Evolutionary conservation across 1,284 basidiomycete species (phyloP), one percentile per base, ranked within the genome.

Genomic region (Hypsizygus ulmarius): DNA sequence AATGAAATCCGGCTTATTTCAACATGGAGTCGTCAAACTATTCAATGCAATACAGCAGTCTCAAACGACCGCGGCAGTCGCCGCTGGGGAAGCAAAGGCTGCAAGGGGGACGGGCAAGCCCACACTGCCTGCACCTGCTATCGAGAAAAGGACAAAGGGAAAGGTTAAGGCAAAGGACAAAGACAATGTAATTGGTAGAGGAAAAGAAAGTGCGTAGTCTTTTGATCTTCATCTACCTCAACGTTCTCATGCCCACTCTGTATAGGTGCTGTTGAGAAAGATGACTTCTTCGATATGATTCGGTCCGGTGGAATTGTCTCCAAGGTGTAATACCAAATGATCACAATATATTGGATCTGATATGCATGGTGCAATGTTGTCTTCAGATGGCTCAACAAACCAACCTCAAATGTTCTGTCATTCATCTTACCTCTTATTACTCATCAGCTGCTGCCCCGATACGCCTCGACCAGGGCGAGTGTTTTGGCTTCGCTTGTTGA

Each of bases 31-130:
- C 37, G 87, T 91, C 9, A 83, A 87, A 59, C 69, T 91, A 10
- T 91, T 91, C 70, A 91, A 91, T 59, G 81, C 78, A 2, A 87
- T 91, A 43, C 89, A 90, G 56, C 85, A 89, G 57, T 81, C 87
- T 8, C 88, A 91, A 59, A 66, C 73, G 6, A 75, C 75, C 5
- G 71, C 77, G 1, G 64, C 72, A 12, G 73, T 64, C 6, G 74
- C 73, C 14, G 74, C 72, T 18, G 80, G 82, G 60, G 75, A 81
- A 49, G 61, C 73, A 42, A 88, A 85, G 64, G 68, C 75, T 11
- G 63, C 70, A 15, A 73, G 84, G 58, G 89, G 89, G 3, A 74
- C 79, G 9, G 87, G 88, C 27, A 90, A 87, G 58, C 81, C 87
- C 27, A 79, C 79, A 1, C 61, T 90, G 37, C 75, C 84, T 36